These are phyloP conservation scores for Diplosphaera chodatii DNA, from an alignment of 139 green algal species.

Conservation along the genomic window DNA sequence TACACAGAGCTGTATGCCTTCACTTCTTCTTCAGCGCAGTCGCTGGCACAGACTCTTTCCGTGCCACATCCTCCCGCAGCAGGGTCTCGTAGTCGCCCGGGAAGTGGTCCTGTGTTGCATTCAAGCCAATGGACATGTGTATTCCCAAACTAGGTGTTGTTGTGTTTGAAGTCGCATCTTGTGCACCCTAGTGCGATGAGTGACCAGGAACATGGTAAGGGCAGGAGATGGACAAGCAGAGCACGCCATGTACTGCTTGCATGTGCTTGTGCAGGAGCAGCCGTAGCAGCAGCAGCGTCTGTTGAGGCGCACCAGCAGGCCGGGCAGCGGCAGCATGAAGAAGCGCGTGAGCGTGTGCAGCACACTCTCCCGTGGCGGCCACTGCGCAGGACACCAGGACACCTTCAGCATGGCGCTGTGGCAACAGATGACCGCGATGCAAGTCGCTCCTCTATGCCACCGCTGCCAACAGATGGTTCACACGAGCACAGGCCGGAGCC, in stretches of 20 bases:
- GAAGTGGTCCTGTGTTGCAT: background rate
- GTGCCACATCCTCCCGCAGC: background rate
- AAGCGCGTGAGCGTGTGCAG: background rate
- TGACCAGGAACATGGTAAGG: no score
- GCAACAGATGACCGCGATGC: no score
- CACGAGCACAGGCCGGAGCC: no score
- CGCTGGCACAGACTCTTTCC: no score
- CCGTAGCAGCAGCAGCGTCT: background rate
- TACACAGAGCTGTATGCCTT: no score
- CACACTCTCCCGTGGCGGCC: background rate
- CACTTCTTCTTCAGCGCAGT: no score
- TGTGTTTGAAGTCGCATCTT: background rate
- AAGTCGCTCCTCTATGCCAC: background rate
- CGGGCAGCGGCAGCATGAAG: background rate
- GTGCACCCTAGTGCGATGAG: no score
- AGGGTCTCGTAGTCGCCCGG: background rate
- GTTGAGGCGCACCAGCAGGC: background rate
- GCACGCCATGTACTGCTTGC: no score
- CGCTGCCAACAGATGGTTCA: no score
- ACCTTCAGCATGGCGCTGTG: background rate
- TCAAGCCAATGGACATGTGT: background rate
- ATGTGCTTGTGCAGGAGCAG: background rate
- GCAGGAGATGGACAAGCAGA: no score
- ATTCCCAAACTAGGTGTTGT: no score
- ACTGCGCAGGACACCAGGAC: background rate